Evolutionary conservation across 1,284 basidiomycete genomes (phyloP).

Genomic region (Microstroma glucosiphilum): DNA sequence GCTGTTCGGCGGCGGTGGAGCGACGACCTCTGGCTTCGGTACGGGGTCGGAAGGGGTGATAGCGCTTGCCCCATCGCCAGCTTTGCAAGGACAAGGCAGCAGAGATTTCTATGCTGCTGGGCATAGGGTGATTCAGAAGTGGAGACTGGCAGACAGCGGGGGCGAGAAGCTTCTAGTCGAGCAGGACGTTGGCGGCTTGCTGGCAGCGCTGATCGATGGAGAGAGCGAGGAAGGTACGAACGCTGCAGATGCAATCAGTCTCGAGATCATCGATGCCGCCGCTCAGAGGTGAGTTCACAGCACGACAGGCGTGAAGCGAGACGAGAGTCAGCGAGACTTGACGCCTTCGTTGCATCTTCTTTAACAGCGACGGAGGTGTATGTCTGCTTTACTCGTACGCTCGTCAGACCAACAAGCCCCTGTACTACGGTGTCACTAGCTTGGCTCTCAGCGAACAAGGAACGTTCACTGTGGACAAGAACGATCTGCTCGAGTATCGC

Average conservation of each 20-base stretch:
- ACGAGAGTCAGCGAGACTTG: neutral
- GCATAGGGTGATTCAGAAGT: constrained; percentile 36
- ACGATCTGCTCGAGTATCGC: constrained; percentile 18
- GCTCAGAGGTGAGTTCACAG: constrained; percentile 2
- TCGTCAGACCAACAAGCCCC: constrained; percentile 17
- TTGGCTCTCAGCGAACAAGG: constrained; percentile 21
- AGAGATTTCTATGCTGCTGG: constrained; percentile 37
- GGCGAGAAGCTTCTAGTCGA: constrained; percentile 38
- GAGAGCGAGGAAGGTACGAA: constrained; percentile 7
- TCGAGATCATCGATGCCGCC: constrained; percentile 10
- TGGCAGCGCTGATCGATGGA: constrained; percentile 20
- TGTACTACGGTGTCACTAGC: constrained; percentile 26
- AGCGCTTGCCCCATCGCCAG: constrained; percentile 28
- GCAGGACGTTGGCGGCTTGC: constrained; percentile 39
- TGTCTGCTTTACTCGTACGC: constrained; percentile 32
- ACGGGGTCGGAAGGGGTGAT: constrained; percentile 23
- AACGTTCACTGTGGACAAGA: constrained; percentile 19
- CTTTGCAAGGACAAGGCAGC: constrained; percentile 17
- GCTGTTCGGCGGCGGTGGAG: constrained; percentile 27
- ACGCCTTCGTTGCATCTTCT: neutral
- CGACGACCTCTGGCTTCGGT: constrained; percentile 18
- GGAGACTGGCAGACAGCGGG: constrained; percentile 39
- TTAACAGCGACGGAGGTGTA: constrained; percentile 17
- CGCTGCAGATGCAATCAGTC: constrained; percentile 3
- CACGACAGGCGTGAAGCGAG: no score